Percentiles rank a stretch among this genome's conserved stretches.
phyloP scores from a whole-genome alignment of 495 filamentous ascomycete genomes.

The Sporormia fimetaria region DNA sequence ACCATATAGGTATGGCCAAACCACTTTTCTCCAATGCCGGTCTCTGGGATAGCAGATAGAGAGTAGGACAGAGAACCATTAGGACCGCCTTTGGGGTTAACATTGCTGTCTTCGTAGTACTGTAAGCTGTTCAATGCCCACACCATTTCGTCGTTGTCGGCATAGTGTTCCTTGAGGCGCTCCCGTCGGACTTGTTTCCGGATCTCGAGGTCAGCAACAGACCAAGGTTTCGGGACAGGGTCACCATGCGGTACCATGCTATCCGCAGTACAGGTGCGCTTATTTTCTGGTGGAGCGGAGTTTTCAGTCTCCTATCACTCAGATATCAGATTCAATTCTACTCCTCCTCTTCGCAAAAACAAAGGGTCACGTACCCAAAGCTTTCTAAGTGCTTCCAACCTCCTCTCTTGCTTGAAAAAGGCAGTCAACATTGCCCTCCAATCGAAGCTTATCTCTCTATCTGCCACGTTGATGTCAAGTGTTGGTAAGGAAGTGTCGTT shows the following conservation, averaged over 20 bases:
- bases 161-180: constrained; percentile 10
- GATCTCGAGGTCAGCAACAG: neutral
- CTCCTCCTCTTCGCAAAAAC: no score
- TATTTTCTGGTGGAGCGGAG: no score
- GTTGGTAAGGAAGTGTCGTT: constrained; percentile 16
- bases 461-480: neutral
- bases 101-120: constrained; percentile 4
- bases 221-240: constrained; percentile 1
- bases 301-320: no score
- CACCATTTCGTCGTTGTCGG: constrained; percentile 11
- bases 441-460: constrained; percentile 6
- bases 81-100: neutral
- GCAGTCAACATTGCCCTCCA: constrained; percentile 15
- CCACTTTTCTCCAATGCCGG: constrained; percentile 16
- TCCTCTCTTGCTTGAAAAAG: constrained; percentile 12
- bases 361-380: no score
- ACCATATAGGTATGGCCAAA: constrained; percentile 11
- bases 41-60: constrained; percentile 5
- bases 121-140: constrained; percentile 17
- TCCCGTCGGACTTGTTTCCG: constrained; percentile 10
- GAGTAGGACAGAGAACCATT: neutral
- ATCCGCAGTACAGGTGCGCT: no score
- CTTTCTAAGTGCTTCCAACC: neutral
- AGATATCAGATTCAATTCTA: no score
- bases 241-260: no score